Base-by-base conservation (phyloP, 108 stramenopile species). In the Epithemia pelagica region DNA sequence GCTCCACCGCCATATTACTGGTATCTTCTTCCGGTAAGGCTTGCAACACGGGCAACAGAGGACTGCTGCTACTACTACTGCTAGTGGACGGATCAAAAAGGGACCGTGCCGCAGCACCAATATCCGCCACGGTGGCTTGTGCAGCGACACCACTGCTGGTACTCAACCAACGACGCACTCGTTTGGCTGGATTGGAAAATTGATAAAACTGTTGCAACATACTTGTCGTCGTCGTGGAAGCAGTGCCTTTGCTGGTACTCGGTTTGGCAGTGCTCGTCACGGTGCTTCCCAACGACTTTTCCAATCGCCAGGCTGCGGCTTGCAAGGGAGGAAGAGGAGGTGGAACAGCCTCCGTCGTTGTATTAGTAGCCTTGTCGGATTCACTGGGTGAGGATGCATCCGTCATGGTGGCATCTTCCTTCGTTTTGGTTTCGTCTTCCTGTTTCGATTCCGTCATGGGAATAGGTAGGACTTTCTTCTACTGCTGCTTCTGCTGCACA, bases 141-240 rank as follows among this genome's bases (percentile, higher is more conserved):
- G 65, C 76, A 0, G 90, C 78, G 1, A 84, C 78, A n/a, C 85
- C 89, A 22, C 85, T 86, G 2, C 84, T 70, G 20, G 89, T 75
- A 52, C 87, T 85, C 32, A 95, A 77, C 90, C 90, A 95, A 51
- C 89, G 80, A 52, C 88, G 84, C 23, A 91, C 78, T 32, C 89
- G 78, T 72, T 91, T 91, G 71, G 81, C 65, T 10, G 84, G 86
- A 46, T 85, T 85, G 0, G 75, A 28, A 60, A 73, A 78, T 33
- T 70, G 61, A 61, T 78, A 64, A 20, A 76, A 74, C 62, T 53
- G 24, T 23, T 66, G 69, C 37, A 46, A 46, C 10, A 46, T 5
- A 5, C 5, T 10, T 46, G 15, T 10, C 5, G 5, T 46, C 5
- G 15, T 46, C 5, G 10, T 46, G 37, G 5, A 10, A 15, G 5